These are phyloP conservation scores for Alternaria triticimaculans DNA, from an alignment of 2,329 filamentous ascomycete genomes.

Conservation along the genomic window DNA sequence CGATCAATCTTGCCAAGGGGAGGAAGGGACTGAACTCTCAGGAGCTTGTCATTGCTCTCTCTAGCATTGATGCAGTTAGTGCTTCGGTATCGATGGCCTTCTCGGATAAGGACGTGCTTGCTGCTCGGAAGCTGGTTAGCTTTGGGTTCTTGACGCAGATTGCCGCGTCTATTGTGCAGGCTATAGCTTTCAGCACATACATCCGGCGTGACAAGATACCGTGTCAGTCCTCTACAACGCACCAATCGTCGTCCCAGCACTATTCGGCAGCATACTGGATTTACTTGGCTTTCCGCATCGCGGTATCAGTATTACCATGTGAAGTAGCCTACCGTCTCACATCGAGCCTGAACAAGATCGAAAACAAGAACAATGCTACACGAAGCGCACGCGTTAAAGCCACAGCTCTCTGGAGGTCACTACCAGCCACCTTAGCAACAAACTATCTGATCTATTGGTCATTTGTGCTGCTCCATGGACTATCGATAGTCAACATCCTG, in stretches of 20 bases:
- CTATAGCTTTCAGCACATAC: rapidly evolving
- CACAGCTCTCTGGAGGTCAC: neutral
- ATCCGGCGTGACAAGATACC: rapidly evolving
- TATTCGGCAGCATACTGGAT: neutral
- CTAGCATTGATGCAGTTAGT: neutral
- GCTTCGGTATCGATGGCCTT: neutral
- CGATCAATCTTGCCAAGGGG: neutral
- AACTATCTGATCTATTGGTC: neutral
- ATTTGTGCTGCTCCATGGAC: neutral
- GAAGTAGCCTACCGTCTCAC: neutral
- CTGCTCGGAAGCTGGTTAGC: neutral
- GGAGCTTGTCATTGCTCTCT: neutral
- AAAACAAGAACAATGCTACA: neutral
- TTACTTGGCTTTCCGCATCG: neutral
- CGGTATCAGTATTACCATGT: rapidly evolving
- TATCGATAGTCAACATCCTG: neutral
- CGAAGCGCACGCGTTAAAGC: neutral
- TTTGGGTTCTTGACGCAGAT: rapidly evolving
- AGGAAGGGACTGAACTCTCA: rapidly evolving
- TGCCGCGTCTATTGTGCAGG: rapidly evolving
- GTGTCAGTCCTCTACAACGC: rapidly evolving
- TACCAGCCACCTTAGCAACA: neutral
- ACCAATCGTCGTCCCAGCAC: neutral
- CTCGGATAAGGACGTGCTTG: neutral
- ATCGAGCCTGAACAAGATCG: neutral